phyloP scores from a whole-genome alignment of 2,329 filamentous ascomycete species.

The Sporothrix inflata region DNA sequence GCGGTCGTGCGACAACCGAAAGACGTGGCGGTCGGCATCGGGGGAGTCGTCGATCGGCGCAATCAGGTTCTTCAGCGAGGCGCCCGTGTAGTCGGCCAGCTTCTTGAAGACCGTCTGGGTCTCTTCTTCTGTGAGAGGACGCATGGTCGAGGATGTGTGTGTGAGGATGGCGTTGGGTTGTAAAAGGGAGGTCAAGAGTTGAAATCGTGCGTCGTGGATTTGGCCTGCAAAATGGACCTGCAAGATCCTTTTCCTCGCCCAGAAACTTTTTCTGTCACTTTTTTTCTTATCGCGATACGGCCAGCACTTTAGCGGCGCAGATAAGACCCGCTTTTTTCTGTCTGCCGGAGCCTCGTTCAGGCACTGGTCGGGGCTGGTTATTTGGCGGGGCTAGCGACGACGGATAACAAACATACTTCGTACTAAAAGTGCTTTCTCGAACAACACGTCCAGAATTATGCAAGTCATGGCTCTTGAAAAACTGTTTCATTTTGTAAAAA shows the following conservation, averaged over 20 bases:
- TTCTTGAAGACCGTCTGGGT: constrained; percentile 77
- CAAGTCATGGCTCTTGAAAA: neutral
- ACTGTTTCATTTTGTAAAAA: neutral
- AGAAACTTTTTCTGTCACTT: constrained; percentile 25
- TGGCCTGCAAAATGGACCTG: neutral
- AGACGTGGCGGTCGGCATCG: constrained; percentile 78
- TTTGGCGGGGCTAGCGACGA: neutral
- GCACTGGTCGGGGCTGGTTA: neutral
- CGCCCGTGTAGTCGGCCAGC: constrained; percentile 90
- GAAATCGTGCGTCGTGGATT: neutral
- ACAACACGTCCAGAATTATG: neutral
- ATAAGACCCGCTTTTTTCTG: constrained; percentile 22
- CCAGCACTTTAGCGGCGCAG: neutral
- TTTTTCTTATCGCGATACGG: constrained; percentile 29
- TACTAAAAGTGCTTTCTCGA: neutral
- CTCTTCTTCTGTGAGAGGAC: constrained; percentile 37
- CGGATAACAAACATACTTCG: neutral
- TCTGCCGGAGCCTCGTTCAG: neutral
- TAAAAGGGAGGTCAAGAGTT: neutral
- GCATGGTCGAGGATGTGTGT: constrained; percentile 30
- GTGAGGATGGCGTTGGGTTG: neutral
- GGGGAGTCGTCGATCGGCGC: constrained; percentile 69
- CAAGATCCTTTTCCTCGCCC: neutral
- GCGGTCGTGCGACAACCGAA: constrained; percentile 73
- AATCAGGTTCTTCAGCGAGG: constrained; percentile 82